Evolutionary conservation across 2,329 filamentous ascomycete genomes (phyloP).

Genomic region (Paecilomyces formosus): DNA sequence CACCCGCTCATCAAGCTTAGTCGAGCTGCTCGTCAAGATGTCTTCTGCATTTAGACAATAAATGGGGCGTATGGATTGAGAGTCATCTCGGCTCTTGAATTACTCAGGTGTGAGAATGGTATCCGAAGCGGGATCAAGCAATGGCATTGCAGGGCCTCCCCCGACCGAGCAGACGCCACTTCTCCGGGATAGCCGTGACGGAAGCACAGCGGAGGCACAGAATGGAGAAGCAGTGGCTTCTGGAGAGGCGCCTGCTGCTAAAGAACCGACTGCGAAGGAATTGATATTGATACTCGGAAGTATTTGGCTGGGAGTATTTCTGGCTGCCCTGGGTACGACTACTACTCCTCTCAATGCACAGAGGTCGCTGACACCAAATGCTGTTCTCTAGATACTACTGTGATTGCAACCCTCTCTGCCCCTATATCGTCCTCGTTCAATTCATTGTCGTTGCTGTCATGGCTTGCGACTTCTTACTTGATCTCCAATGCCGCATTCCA

Average conservation of each 20-base stretch:
- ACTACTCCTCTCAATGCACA: neutral
- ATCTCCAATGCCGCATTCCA: conserved; percentile 84
- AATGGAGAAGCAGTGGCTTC: neutral
- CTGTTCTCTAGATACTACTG: conserved; percentile 57
- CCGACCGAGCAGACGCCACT: neutral
- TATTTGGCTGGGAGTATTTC: conserved; percentile 49
- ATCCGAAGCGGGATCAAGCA: neutral
- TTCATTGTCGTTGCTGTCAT: conserved; percentile 73
- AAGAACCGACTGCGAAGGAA: conserved; percentile 41
- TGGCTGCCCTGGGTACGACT: conserved; percentile 45
- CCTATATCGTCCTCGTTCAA: conserved; percentile 79
- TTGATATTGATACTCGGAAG: conserved; percentile 43
- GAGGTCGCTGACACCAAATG: conserved; percentile 2
- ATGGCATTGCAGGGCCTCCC: neutral
- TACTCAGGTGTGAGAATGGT: neutral
- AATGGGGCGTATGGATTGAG: neutral
- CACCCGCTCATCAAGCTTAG: neutral
- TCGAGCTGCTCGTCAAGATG: neutral
- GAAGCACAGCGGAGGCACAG: neutral
- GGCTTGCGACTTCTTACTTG: conserved; percentile 81
- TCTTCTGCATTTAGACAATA: neutral
- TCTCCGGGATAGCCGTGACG: conserved; percentile 15
- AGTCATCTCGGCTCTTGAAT: neutral
- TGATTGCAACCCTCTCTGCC: conserved; percentile 76
- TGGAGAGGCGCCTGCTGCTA: conserved; percentile 17